These are phyloP conservation scores for Coprinopsis strossmayeri DNA, from an alignment of 768 basidiomycete species.

Conservation along the genomic window DNA sequence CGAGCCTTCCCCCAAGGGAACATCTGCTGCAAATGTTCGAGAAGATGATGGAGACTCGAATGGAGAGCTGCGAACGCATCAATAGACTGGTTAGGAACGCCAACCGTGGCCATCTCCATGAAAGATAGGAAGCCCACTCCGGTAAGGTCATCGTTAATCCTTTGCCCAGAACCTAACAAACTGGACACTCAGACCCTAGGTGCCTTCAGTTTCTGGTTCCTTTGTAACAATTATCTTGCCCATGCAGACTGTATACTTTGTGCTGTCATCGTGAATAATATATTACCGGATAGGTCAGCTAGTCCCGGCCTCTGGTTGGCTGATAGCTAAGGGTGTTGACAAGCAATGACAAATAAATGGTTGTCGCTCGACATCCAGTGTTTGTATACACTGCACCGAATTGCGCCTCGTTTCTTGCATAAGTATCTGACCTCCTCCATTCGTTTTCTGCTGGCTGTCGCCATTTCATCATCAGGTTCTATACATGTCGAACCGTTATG, in stretches of 20 bases:
- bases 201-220: not conserved
- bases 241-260: not conserved
- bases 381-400: too few species aligned
- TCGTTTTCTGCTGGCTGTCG: not conserved
- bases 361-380: too few species aligned
- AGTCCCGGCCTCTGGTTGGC: too few species aligned
- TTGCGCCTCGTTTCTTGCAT: not conserved
- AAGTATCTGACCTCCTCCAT: conserved; percentile 3
- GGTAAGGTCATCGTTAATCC: not conserved
- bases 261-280: not conserved
- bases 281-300: too few species aligned
- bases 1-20: conserved; percentile 23
- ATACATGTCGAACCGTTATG: conserved; percentile 55
- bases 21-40: conserved; percentile 63
- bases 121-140: conserved; percentile 11
- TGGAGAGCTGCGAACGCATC: conserved; percentile 70
- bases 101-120: conserved; percentile 26
- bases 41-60: conserved; percentile 64
- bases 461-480: conserved; percentile 1
- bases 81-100: conserved; percentile 48
- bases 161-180: not conserved
- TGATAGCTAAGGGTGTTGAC: too few species aligned
- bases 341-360: conserved; percentile 4
- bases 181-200: not conserved
- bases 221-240: not conserved